Base-by-base conservation (phyloP, 2,329 filamentous ascomycete species). In the Tolypocladium tundrense region DNA sequence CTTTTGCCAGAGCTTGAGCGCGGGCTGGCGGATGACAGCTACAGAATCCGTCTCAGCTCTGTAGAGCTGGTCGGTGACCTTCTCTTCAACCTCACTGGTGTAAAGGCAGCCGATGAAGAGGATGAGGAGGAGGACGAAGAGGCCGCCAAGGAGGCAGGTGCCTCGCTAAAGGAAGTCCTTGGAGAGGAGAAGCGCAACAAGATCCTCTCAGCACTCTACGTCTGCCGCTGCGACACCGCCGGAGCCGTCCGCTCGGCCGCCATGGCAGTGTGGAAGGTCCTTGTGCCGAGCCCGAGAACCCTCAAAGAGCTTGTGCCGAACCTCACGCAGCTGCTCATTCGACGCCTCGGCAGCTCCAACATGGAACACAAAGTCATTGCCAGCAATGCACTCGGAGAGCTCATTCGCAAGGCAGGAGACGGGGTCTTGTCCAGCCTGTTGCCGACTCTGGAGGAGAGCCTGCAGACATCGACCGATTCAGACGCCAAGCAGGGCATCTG, bases 351-450 rank as follows among this genome's bases (percentile, higher is more conserved):
- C 61, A 97, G 92, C 71, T 88, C 92, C 52, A 97, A 97, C 69
- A 92, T 96, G 87, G 94, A 99, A 72, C 94, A 99, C 73, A 97
- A 97, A 78, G 88, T 96, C 65, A 99, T 99, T 78, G 94, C 95
- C 64, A 93, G 93, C 71, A 97, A 97, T 72, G 91, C 94, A 54
- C 81, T 99, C 58, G 94, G 94, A 68, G 94, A 99, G 71, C 85
- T 99, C 64, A 97, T 99, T 68, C 88, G 94, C 67, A 97, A 96
- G 74, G 93, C 94, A 67, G 94, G 95, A 61, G 94, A 99, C 71
- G 88, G 91, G 58, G 92, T 99, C 58, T 79, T 99, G 62, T 85
- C 91, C 31, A 95, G 85, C 50, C 77, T 99, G 60, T 77, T 99
- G 60, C 94, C 94, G 37, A 96, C 92, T 40, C 83, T 99, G 54